Evolutionary conservation across 2,329 filamentous ascomycete genomes (phyloP), one percentile per base, ranked within the genome.

Genomic region (Diaporthe velutina): DNA sequence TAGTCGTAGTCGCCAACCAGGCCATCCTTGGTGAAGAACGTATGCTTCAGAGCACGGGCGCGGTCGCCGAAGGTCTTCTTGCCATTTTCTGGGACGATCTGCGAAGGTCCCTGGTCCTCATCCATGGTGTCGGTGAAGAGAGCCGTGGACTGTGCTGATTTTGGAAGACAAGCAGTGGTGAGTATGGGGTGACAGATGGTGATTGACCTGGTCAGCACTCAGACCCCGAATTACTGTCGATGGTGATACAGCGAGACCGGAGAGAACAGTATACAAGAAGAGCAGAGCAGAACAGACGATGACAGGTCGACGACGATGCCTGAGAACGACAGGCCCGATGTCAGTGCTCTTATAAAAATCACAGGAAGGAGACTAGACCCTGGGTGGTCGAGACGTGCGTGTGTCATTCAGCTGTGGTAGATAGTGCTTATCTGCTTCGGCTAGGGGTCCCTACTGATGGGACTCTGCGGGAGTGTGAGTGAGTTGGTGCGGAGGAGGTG

Each of bases 1-100:
- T 98, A 98, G 88, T 98, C 94, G 83, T 98, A 98, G 79, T 92
- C 88, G 77, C 96, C 96, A 73, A 98, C 83, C 35, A 98, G 88
- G 17, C 96, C 96, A 1, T 95, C 89, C 76, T 87, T 92, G 60
- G 89, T 91, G 71, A 88, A 83, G 77, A 91, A 87, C 8, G 85
- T 84, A 75, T 83, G 84, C 78, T 81, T 85, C 73, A 84, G 33
- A 57, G 77, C 55, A 42, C 76, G 77, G 17, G 85, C 40, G 28
- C 80, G 79, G 67, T 82, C 78, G 71, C 77, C 79, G n/a, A 85
- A 67, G 22, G 80, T 82, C 74, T 78, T 81, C 72, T 80, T 82
- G 9, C 80, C 77, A 40, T 80, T 77, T 67, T 82, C 82, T 22
- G 88, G 86, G 76, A 84, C 82, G 79, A 90, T 89, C 64, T 85